A percentile compares a stretch with the other conserved stretches of the same genome.
These are phyloP conservation scores for Fusarium dimerum DNA, from an alignment of 2,329 filamentous ascomycete genomes.

Conservation along the genomic window DNA sequence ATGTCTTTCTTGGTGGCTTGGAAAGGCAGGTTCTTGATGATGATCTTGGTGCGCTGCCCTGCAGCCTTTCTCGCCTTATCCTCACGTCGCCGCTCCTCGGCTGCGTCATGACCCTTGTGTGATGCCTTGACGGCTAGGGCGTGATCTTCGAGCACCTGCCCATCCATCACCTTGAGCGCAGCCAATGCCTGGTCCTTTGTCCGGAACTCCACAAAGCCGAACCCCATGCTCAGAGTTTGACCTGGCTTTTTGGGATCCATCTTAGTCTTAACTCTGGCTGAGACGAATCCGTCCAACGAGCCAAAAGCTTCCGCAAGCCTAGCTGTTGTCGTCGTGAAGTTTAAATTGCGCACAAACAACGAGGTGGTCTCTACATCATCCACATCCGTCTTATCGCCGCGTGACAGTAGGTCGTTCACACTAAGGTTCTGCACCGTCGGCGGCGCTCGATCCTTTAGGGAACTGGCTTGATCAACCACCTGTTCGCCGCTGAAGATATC, in stretches of 20 bases:
- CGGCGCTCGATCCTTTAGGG: slow-evolving; percentile 37
- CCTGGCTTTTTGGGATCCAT: slow-evolving; percentile 87
- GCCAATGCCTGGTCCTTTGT: slow-evolving; percentile 76
- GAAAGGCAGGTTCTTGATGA: slow-evolving; percentile 98
- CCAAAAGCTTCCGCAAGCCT: slow-evolving; percentile 76
- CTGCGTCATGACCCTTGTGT: slow-evolving; percentile 83
- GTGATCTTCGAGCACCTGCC: slow-evolving; percentile 83
- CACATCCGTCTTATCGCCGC: slow-evolving; percentile 53
- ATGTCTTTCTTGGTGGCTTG: slow-evolving; percentile 93
- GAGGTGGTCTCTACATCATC: slow-evolving; percentile 66
- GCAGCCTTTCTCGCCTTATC: slow-evolving; percentile 81
- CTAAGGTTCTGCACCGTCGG: slow-evolving; percentile 62
- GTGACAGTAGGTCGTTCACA: slow-evolving; percentile 67
- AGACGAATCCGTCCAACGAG: slow-evolving; percentile 83
- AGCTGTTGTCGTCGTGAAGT: slow-evolving; percentile 82
- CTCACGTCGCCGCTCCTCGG: slow-evolving; percentile 80
- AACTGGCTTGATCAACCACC: slow-evolving; percentile 28
- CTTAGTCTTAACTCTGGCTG: slow-evolving; percentile 90
- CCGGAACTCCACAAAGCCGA: slow-evolving; percentile 90
- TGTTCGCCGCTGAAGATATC: slow-evolving; percentile 63
- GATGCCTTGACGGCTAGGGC: slow-evolving; percentile 82
- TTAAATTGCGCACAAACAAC: slow-evolving; percentile 90
- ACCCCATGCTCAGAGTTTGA: slow-evolving; percentile 92
- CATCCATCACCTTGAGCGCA: slow-evolving; percentile 84
- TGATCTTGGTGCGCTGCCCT: slow-evolving; percentile 81